Conservation (phyloP, 352 stramenopile genomes). For the Globisporangium cylindrosporum region DNA sequence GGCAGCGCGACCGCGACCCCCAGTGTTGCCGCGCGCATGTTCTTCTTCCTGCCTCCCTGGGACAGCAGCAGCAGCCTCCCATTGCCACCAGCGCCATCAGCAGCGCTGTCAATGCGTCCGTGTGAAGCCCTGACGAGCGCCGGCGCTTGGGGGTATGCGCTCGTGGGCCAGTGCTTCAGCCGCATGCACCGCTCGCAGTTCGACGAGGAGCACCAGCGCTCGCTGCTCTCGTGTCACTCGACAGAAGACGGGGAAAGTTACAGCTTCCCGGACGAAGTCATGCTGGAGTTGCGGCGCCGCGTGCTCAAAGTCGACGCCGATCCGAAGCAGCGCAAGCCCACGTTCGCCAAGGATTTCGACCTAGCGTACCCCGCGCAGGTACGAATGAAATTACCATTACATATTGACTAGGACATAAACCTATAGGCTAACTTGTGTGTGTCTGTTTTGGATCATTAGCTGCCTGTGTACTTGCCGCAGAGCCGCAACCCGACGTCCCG, state of each 20-base stretch:
- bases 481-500: conserved; percentile 14
- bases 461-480: neutral
- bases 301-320: conserved; percentile 48
- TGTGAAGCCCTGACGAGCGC: conserved; percentile 16
- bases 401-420: too few relatives aligned
- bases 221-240: conserved; percentile 53
- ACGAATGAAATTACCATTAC: neutral
- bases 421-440: neutral
- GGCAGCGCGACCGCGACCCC: neutral
- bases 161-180: conserved; percentile 58
- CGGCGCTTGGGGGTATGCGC: conserved; percentile 20
- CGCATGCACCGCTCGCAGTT: conserved; percentile 55
- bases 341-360: conserved; percentile 24
- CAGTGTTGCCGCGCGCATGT: neutral
- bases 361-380: conserved; percentile 13
- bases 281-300: conserved; percentile 66
- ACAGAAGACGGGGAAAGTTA: conserved; percentile 26
- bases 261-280: conserved; percentile 48
- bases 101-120: conserved; percentile 16
- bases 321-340: conserved; percentile 24
- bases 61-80: conserved; percentile 11
- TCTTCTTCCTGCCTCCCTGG: conserved; percentile 8
- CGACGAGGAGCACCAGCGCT: conserved; percentile 67
- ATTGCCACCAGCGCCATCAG: conserved; percentile 20
- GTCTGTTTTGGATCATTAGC: neutral